Evolutionary conservation across 176 grass and related monocot species (phyloP), one percentile per base, ranked within the genome.

Genomic region (Poa annua): DNA sequence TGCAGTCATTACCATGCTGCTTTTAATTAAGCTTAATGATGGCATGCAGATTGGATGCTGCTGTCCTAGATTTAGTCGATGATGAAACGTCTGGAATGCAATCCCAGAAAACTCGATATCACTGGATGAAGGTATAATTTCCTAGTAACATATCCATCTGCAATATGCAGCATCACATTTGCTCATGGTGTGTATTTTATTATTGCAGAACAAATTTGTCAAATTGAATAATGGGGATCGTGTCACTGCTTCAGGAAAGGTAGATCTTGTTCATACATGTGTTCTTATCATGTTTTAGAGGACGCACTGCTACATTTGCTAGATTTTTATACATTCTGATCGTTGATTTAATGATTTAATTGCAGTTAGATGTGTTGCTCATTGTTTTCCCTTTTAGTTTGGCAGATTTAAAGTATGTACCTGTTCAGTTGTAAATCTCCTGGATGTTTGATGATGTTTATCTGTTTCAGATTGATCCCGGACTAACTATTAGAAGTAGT

Each of bases 21-120:
- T 21, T 85, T 70, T 76, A 73, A 36, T 71, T 53, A 74, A 29
- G 7, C 56, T 68, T 50, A 83, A 64, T 79, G 26, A 62, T 87
- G 24, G 69, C 53, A 17, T 93, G 83, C 89, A 96, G 96, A 90
- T 92, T 96, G 76, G 91, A 98, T 9, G 87, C 91, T 70, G 96
- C 93, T 83, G 96, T 98, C 72, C 96, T 98, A 83, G 89, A 98
- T 92, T 86, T 98, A 86, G 89, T 96, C 10, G 91, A 90, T 66
- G 96, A 98, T 85, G 96, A 98, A 88, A 88, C 85, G 83, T 91
- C 90, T 83, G 90, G 93, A 71, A 82, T 98, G 79, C 87, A 96
- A 54, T 61, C 87, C 65, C 96, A 98, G 78, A 98, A 93, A 93
- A 80, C 83, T 85, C 89, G 90, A 86, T 98, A 83, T 86, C 93